These are phyloP conservation scores for Aureobasidium zeae DNA, from an alignment of 2,329 filamentous ascomycete genomes.

Conservation along the genomic window DNA sequence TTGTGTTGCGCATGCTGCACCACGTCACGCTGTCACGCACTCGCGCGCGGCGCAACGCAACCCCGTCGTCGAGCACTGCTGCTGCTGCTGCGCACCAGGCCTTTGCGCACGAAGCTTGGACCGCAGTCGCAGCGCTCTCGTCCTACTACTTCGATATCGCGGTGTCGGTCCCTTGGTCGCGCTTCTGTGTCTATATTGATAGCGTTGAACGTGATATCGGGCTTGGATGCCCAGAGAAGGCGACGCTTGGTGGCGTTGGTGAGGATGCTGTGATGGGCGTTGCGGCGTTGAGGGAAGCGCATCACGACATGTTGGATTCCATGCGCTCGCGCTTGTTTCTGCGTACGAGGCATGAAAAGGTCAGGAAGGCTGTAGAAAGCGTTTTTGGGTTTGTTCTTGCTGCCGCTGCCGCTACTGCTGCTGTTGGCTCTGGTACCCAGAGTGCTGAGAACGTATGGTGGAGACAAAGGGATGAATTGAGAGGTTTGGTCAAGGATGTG, in stretches of 20 bases:
- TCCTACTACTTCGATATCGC: constrained; percentile 74
- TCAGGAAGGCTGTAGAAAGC: constrained; percentile 21
- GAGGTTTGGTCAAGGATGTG: neutral
- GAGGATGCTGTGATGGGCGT: constrained; percentile 20
- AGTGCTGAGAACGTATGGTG: neutral
- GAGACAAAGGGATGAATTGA: neutral
- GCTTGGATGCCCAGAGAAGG: constrained; percentile 38
- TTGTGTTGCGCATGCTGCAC: constrained; percentile 62
- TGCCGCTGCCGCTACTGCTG: neutral
- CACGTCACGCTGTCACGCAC: constrained; percentile 34
- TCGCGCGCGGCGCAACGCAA: constrained; percentile 57
- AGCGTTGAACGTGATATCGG: constrained; percentile 51
- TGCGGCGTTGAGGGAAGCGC: constrained; percentile 21
- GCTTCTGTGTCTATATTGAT: constrained; percentile 58
- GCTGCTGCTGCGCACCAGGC: constrained; percentile 1
- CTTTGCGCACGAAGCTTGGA: constrained; percentile 68
- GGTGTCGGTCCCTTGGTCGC: constrained; percentile 62
- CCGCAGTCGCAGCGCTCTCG: constrained; percentile 64
- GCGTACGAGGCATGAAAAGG: constrained; percentile 23
- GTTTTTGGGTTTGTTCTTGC: constrained; percentile 22
- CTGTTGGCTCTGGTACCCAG: neutral
- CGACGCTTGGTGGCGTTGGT: constrained; percentile 24
- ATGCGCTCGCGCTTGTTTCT: constrained; percentile 27
- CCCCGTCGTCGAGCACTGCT: constrained; percentile 26
- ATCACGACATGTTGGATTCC: constrained; percentile 24